Conservation (phyloP, 78 protist species). For the Protostelium mycophagum region DNA sequence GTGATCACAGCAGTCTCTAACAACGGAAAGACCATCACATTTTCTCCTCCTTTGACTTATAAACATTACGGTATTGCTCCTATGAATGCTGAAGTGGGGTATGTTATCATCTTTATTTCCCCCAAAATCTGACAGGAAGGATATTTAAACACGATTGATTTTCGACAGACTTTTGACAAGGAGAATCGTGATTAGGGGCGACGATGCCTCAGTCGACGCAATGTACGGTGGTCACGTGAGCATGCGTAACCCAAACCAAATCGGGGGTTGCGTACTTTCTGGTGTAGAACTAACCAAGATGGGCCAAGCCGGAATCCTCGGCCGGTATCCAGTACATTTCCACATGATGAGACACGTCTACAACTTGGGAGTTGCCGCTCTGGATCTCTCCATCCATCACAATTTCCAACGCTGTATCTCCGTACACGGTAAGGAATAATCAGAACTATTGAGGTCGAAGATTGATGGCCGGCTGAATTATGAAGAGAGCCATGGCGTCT, state of each 20-base stretch:
- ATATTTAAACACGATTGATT: no score
- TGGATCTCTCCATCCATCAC: conserved; percentile 52
- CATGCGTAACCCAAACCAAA: not conserved
- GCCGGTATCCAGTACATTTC: conserved; percentile 61
- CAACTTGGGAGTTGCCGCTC: conserved; percentile 30
- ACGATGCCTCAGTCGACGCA: not conserved
- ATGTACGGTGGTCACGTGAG: not conserved
- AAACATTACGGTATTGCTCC: not conserved
- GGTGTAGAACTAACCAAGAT: conserved; percentile 45
- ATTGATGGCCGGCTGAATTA: not conserved
- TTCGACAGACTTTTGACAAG: not conserved
- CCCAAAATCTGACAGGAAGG: no score
- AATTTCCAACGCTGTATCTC: conserved; percentile 39
- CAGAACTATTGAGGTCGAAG: no score
- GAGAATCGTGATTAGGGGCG: not conserved
- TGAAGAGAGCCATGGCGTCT: not conserved
- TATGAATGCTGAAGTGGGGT: not conserved
- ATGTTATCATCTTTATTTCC: no score
- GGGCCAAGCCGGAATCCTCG: conserved; percentile 53
- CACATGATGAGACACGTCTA: conserved; percentile 52
- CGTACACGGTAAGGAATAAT: conserved; percentile 49
- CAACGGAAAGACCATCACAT: not conserved
- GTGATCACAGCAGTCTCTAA: not conserved
- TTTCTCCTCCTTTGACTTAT: not conserved
- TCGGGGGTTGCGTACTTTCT: not conserved